A percentile compares a stretch with the other conserved stretches of the same genome.
phyloP scores from a whole-genome alignment of 202 grass and related monocot genomes.

The Alloteropsis angusta region DNA sequence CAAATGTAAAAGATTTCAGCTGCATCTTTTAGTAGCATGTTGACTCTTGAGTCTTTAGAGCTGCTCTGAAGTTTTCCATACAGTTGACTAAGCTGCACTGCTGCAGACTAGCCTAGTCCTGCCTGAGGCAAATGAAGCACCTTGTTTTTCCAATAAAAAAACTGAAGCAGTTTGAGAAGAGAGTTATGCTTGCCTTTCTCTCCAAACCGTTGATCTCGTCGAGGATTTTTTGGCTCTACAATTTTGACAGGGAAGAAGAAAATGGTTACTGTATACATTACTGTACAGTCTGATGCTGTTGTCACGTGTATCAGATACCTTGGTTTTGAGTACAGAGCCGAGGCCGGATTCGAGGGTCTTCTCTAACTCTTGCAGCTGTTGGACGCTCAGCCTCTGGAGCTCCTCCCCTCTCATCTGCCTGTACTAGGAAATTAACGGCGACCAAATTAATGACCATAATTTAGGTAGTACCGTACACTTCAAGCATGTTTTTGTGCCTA shows the following conservation, averaged over 20 bases:
- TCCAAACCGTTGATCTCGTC: conserved; percentile 45
- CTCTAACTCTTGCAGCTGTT: conserved; percentile 65
- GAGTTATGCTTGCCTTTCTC: conserved; percentile 38
- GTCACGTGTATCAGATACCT: conserved; percentile 28
- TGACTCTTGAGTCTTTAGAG: too few relatives aligned
- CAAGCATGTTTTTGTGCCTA: neutral
- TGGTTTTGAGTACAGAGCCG: conserved; percentile 40
- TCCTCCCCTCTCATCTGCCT: conserved; percentile 91
- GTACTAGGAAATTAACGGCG: neutral
- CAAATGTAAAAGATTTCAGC: neutral
- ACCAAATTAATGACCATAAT: neutral
- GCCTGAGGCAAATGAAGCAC: neutral
- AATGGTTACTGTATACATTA: neutral
- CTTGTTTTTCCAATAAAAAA: neutral
- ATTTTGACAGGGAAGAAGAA: neutral
- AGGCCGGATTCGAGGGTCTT: conserved; percentile 51
- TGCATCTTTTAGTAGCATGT: neutral
- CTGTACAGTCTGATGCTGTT: neutral
- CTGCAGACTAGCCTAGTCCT: neutral
- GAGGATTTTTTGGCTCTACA: conserved; percentile 46
- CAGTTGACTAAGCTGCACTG: neutral
- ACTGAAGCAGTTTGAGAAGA: neutral
- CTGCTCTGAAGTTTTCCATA: neutral
- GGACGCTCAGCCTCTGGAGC: conserved; percentile 44
- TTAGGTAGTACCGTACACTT: neutral